Percentiles rank a stretch among this genome's conserved stretches.
Evolutionary conservation across 805 yeast species (phyloP).

Genomic region (Cyberlindnera japonica): DNA sequence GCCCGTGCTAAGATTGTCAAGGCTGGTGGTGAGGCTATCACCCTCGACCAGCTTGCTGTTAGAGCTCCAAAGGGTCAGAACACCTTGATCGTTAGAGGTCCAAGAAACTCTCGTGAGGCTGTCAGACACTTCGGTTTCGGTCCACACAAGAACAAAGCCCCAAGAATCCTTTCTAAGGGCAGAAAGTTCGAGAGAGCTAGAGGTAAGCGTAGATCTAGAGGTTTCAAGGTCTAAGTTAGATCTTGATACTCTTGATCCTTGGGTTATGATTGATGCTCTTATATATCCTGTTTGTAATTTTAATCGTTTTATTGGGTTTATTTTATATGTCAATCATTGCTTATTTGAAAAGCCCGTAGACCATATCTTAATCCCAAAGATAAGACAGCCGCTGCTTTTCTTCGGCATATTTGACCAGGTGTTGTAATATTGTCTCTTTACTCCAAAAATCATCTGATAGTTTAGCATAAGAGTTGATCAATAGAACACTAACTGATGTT

Average conservation of each 20-base stretch:
- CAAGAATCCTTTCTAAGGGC: conserved; percentile 95
- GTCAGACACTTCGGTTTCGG: conserved; percentile 99
- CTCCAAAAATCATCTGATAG: conserved; percentile 23
- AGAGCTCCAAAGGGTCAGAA: conserved; percentile 99
- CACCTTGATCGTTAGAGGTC: conserved; percentile 98
- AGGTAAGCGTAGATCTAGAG: conserved; percentile 99
- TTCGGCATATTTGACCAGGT: conserved; percentile 6
- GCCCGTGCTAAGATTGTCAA: conserved; percentile 96
- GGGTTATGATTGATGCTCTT: conserved; percentile 13
- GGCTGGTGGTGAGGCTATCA: conserved; percentile 99
- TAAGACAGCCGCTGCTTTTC: background rate
- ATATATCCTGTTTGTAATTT: conserved; percentile 15
- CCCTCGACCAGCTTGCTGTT: conserved; percentile 97
- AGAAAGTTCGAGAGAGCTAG: conserved; percentile 99
- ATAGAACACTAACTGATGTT: background rate
- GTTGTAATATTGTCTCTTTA: conserved; percentile 11
- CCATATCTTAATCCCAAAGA: background rate
- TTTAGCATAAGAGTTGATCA: background rate
- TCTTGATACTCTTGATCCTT: conserved; percentile 5
- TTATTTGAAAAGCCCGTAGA: conserved; percentile 8
- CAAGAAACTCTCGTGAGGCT: conserved; percentile 98
- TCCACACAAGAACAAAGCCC: conserved; percentile 99
- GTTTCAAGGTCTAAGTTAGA: conserved; percentile 93
- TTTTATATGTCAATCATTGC: conserved; percentile 21
- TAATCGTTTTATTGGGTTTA: conserved; percentile 12